Base-by-base conservation (phyloP, 2,329 filamentous ascomycete species). In the Pyrenochaeta sp. region DNA sequence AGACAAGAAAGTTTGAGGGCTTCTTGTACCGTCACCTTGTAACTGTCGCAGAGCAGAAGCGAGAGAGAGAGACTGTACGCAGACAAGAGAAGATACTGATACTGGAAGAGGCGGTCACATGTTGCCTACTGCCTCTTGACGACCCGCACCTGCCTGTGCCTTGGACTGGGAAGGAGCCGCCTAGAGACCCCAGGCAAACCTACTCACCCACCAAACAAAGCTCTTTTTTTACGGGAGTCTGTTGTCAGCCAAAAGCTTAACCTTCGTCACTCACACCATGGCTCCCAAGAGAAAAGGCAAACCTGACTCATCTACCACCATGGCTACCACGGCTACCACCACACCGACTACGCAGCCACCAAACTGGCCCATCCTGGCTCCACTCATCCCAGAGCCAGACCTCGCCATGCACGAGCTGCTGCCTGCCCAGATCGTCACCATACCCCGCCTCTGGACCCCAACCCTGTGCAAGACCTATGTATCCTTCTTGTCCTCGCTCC, bases 381-480 rank as follows among this genome's bases (percentile, higher is more conserved):
- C 91, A 14, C 75, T 87, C 9, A 76, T 92, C 37, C 88, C 90
- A 40, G 77, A 89, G 39, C 78, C 83, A 41, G 83, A 89, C 62
- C 85, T 96, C 12, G 69, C 74, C 7, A 81, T 91, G 23, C 79
- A 86, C 29, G 78, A 85, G 17, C 60, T 86, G 11, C 71, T 87
- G n/a, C 72, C 78, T 0, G 80, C 84, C 56, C 92, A 92, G 69
- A 90, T 96, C 45, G 78, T 92, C 43, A 83, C 91, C 3, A 82
- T 95, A 51, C 83, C 85, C 2, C 88, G 86, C 56, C 88, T 96
- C 73, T 92, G 91, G 78, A 90, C 91, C 0, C 82, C 85, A 9
- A 85, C 82, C 3, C 83, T 96, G 5, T 95, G 91, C 79, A 88
- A 87, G 63, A 86, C 83, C 51, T 96, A 94, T 72, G 84, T 92